These are phyloP conservation scores for Saccharomycopsis sp. DNA, from an alignment of 805 yeast species.

Conservation along the genomic window DNA sequence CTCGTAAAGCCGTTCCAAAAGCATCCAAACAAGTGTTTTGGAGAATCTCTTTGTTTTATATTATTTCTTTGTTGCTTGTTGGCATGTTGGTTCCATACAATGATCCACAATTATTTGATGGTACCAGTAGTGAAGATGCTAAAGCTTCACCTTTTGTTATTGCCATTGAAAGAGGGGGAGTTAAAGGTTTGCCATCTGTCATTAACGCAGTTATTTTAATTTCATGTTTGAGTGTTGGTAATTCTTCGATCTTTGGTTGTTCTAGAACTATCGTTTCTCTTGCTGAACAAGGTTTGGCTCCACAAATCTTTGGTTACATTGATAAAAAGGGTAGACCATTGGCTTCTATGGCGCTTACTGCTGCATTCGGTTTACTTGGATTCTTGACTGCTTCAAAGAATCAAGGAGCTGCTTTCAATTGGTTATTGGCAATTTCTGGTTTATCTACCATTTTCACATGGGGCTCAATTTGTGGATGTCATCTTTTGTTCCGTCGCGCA, in stretches of 20 bases:
- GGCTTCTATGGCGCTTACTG: conserved; percentile 44
- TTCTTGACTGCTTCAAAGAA: conserved; percentile 60
- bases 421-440: conserved; percentile 60
- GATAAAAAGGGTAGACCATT: conserved; percentile 58
- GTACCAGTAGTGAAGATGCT: conserved; percentile 46
- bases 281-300: conserved; percentile 67
- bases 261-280: conserved; percentile 63
- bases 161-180: conserved; percentile 57
- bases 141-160: conserved; percentile 70
- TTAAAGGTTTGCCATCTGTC: conserved; percentile 59
- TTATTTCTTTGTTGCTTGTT: conserved; percentile 44
- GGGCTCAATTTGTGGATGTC: conserved; percentile 49
- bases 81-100: conserved; percentile 56
- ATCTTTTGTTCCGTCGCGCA: conserved; percentile 53
- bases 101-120: conserved; percentile 37
- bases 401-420: conserved; percentile 50
- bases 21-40: conserved; percentile 62
- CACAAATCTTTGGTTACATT: conserved; percentile 42
- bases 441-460: conserved; percentile 58
- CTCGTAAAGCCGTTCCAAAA: conserved; percentile 51
- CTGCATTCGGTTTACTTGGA: conserved; percentile 51
- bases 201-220: conserved; percentile 69
- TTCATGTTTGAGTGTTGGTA: conserved; percentile 70
- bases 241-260: conserved; percentile 66
- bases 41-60: conserved; percentile 54